These are phyloP conservation scores for Zygosaccharomyces bailii DNA, from an alignment of 805 yeast genomes.

Conservation along the genomic window DNA sequence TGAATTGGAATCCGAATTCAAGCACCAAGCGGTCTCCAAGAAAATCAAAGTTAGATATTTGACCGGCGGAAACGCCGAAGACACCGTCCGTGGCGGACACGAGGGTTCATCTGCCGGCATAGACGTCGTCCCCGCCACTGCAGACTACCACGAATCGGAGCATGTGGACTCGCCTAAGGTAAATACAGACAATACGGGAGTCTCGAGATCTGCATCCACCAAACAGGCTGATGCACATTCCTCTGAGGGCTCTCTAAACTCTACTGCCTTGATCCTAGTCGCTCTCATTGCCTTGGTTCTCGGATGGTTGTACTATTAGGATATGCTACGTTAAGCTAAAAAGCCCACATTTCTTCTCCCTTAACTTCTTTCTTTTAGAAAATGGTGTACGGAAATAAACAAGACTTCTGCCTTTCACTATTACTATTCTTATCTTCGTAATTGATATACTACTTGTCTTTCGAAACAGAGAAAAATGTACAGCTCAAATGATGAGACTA, in stretches of 20 bases:
- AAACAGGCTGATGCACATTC: constrained; percentile 33
- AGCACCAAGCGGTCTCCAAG: constrained; percentile 54
- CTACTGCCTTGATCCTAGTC: constrained; percentile 48
- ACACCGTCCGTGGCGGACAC: constrained; percentile 25
- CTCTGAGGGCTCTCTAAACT: constrained; percentile 50
- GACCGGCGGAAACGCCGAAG: constrained; percentile 18
- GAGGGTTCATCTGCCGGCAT: constrained; percentile 7
- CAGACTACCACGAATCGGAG: constrained; percentile 28
- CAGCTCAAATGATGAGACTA: constrained; percentile 7
- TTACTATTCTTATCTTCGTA: not conserved
- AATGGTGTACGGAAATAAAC: not conserved
- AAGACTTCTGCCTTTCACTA: not conserved
- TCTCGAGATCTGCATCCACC: constrained; percentile 33
- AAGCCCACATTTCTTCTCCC: not conserved
- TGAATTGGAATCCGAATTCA: constrained; percentile 58
- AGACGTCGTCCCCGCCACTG: constrained; percentile 6
- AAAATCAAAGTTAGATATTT: constrained; percentile 62
- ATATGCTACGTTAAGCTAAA: not conserved
- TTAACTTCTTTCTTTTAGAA: not conserved
- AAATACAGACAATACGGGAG: constrained; percentile 10
- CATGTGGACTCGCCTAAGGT: constrained; percentile 22
- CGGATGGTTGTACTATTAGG: constrained; percentile 69
- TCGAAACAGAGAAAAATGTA: constrained; percentile 1
- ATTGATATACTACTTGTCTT: not conserved
- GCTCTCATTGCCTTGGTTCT: constrained; percentile 54